Evolutionary conservation across 805 yeast genomes (phyloP), one percentile per base, ranked within the genome.

Genomic region (Yarrowia sp.): DNA sequence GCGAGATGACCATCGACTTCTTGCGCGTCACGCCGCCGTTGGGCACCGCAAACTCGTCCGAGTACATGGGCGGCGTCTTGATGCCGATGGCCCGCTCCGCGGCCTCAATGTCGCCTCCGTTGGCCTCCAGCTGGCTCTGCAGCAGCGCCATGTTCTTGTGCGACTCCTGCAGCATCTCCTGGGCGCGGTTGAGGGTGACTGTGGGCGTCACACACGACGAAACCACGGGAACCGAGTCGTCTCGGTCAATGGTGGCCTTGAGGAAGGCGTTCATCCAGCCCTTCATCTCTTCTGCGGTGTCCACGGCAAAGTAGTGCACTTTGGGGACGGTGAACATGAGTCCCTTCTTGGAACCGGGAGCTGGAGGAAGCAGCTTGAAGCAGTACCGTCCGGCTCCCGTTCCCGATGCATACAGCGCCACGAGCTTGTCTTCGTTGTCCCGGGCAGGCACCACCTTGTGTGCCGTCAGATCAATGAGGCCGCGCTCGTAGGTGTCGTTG

Each of bases 171-270:
- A 92, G 82, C 77, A 95, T 78, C 74, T 88, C 97, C 78, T 92
- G 97, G 0, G 99, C 99, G 73, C 87, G 88, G 59, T 87, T 86
- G 71, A 95, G 81, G 11, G 97, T 88, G 9, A 95, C 92, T 0
- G 98, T 94, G n/a, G 99, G 98, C 0, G 98, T 92, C 12, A 90
- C 89, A 77, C 97, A 94, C 15, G 97, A 90, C 70, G 97, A 89
- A 10, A 93, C 89, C 1, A 92, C 95, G 0, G 99, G 98, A 14
- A 90, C 91, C 1, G 90, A 79, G 69, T 95, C 98, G 79, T 95
- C 99, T 69, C 96, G 83, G 76, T 95, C 99, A 74, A 95, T 96
- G 0, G 98, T 95, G 0, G 98, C 97, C 70, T 93, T 92, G 87
- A 93, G 91, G 70, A 95, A 82, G 0, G 97, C 97, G 67, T 92